phyloP scores from a whole-genome alignment of 768 basidiomycete species.

The Rhodotorula kratochvilovae region DNA sequence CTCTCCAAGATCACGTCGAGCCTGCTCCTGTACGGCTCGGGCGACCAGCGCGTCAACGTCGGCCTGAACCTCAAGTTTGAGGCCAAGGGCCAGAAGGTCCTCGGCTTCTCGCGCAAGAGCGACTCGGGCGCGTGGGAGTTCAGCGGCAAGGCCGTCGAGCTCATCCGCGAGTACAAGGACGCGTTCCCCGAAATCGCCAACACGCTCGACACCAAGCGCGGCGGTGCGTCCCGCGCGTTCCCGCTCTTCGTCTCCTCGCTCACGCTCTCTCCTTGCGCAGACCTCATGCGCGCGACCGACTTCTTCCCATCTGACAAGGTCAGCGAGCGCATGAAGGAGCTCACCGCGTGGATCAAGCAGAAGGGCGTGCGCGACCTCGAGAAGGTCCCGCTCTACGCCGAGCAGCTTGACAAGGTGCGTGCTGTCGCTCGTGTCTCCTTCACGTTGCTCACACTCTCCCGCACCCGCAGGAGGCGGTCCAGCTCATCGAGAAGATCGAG shows the following conservation, averaged over 20 bases:
- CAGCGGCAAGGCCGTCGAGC: constrained; percentile 74
- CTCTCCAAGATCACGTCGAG: constrained; percentile 88
- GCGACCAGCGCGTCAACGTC: constrained; percentile 79
- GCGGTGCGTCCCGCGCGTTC: constrained; percentile 22
- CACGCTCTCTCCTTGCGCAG: constrained; percentile 49
- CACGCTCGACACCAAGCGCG: constrained; percentile 56
- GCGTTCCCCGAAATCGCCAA: constrained; percentile 76
- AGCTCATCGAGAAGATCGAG: constrained; percentile 70
- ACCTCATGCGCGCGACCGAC: constrained; percentile 64
- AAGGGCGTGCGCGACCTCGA: constrained; percentile 87
- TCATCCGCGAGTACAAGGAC: constrained; percentile 72
- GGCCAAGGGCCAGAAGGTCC: constrained; percentile 83
- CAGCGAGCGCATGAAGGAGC: constrained; percentile 66
- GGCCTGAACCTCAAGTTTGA: constrained; percentile 96
- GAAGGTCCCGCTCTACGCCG: constrained; percentile 83
- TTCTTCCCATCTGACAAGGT: constrained; percentile 55
- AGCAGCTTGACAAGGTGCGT: constrained; percentile 78
- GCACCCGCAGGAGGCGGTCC: constrained; percentile 62
- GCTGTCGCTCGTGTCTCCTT: not conserved
- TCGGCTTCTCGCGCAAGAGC: constrained; percentile 82
- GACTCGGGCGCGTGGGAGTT: constrained; percentile 80
- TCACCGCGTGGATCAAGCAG: constrained; percentile 76
- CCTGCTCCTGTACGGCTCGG: constrained; percentile 59
- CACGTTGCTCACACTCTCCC: not conserved
- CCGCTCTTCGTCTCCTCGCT: not conserved